Evolutionary conservation across 352 stramenopile genomes (phyloP).

Genomic region (Phytophthora fragariae): DNA sequence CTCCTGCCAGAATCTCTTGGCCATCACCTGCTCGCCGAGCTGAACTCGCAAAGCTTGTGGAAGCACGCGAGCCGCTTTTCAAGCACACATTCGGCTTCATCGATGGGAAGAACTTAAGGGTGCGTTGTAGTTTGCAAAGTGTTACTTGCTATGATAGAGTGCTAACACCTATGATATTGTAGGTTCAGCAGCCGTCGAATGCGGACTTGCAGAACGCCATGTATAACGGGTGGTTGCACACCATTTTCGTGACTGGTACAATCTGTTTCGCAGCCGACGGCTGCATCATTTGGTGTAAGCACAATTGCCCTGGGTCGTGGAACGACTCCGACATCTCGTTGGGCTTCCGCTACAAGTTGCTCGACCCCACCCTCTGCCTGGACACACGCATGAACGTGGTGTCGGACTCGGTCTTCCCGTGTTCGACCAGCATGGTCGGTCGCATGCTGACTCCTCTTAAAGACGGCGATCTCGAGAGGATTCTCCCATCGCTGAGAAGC

Average conservation of each 20-base stretch:
- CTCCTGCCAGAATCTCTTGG: not conserved
- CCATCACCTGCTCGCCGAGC: slow-evolving; percentile 5
- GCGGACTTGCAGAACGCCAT: too few species aligned
- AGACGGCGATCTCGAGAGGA: not conserved
- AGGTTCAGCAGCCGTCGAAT: slow-evolving; percentile 14
- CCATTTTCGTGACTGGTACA: slow-evolving; percentile 12
- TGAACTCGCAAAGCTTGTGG: slow-evolving; percentile 15
- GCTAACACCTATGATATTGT: not conserved
- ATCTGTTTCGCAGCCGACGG: slow-evolving; percentile 21
- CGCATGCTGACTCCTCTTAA: slow-evolving; percentile 12
- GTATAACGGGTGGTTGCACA: not conserved
- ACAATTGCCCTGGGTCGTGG: slow-evolving; percentile 25
- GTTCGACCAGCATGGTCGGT: not conserved
- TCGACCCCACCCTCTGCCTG: not conserved
- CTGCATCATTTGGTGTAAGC: slow-evolving; percentile 17
- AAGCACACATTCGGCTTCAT: slow-evolving; percentile 28
- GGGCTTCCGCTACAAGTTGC: not conserved
- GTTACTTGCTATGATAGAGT: not conserved
- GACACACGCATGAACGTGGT: slow-evolving; percentile 7
- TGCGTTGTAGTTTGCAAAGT: not conserved
- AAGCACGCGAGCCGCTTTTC: slow-evolving; percentile 33
- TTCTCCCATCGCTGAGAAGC: not conserved
- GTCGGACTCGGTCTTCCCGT: slow-evolving; percentile 8
- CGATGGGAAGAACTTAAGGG: slow-evolving; percentile 6
- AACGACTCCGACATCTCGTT: not conserved